phyloP scores from a whole-genome alignment of 106 monocot species.

The Allium fistulosum region DNA sequence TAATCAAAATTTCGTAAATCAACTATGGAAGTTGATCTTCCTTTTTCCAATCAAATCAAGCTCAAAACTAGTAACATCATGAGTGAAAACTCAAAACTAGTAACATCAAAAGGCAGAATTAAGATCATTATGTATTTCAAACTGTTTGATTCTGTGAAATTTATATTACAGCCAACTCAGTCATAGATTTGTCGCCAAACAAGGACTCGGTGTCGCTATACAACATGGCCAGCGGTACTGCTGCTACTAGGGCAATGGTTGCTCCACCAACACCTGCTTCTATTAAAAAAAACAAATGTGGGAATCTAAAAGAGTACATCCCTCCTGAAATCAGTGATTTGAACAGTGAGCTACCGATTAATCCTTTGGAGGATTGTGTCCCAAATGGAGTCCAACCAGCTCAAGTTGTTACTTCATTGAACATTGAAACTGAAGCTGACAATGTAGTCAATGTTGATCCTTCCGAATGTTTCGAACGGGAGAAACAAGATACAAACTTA shows the following conservation, averaged over 20 bases:
- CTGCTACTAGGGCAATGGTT: neutral
- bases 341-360: neutral
- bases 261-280: slow-evolving; percentile 6
- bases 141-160: neutral
- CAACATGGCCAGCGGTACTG: neutral
- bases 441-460: neutral
- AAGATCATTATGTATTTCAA: neutral
- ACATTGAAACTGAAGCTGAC: neutral
- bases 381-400: slow-evolving; percentile 3
- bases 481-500: slow-evolving; percentile 33
- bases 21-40: too few relatives aligned
- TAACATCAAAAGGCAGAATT: neutral
- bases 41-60: neutral
- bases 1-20: too few relatives aligned
- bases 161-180: slow-evolving; percentile 4
- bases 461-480: neutral
- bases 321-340: slow-evolving; percentile 3
- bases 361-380: neutral
- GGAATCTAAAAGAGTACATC: neutral
- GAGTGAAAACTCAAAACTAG: neutral
- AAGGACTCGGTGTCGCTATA: slow-evolving; percentile 5
- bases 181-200: slow-evolving; percentile 2
- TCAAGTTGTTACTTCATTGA: slow-evolving; percentile 1
- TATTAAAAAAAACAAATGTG: neutral
- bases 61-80: neutral